These are phyloP conservation scores for Hirschioporus abietinus DNA, from an alignment of 768 basidiomycete species.

Conservation along the genomic window DNA sequence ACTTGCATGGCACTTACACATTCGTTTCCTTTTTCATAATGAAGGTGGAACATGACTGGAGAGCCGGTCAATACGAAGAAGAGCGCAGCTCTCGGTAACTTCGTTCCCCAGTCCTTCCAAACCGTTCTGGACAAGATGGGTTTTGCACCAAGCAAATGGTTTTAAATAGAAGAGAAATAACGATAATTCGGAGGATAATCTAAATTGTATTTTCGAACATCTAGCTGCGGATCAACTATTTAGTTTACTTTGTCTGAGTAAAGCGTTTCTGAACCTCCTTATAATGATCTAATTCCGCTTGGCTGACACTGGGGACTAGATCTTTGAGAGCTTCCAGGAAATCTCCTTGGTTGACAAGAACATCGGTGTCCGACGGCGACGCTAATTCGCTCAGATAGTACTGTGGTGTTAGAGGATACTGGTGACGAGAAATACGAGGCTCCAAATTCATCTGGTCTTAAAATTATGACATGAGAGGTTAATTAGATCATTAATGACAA, in stretches of 20 bases:
- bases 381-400: slow-evolving; percentile 89
- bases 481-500: slow-evolving; percentile 15
- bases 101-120: slow-evolving; percentile 44
- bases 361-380: slow-evolving; percentile 56
- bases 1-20: too few species aligned
- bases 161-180: slow-evolving; percentile 25
- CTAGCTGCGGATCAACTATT: too few species aligned
- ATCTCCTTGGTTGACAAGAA: slow-evolving; percentile 71
- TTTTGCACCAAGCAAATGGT: slow-evolving; percentile 51
- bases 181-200: background rate
- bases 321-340: slow-evolving; percentile 69
- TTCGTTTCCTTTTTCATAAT: background rate
- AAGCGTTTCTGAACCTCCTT: slow-evolving; percentile 64
- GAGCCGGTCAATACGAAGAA: slow-evolving; percentile 38
- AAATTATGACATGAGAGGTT: slow-evolving; percentile 15
- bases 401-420: slow-evolving; percentile 75
- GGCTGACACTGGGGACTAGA: slow-evolving; percentile 77
- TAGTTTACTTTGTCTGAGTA: slow-evolving; percentile 31
- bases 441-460: slow-evolving; percentile 42
- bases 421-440: slow-evolving; percentile 40
- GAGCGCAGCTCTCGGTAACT: slow-evolving; percentile 40
- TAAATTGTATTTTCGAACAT: background rate
- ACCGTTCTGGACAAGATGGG: slow-evolving; percentile 54
- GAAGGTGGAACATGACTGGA: slow-evolving; percentile 44
- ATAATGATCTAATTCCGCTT: slow-evolving; percentile 85